Conservation (phyloP, 371 early-diverging fungal genomes). For the Gilbertella persicaria region DNA sequence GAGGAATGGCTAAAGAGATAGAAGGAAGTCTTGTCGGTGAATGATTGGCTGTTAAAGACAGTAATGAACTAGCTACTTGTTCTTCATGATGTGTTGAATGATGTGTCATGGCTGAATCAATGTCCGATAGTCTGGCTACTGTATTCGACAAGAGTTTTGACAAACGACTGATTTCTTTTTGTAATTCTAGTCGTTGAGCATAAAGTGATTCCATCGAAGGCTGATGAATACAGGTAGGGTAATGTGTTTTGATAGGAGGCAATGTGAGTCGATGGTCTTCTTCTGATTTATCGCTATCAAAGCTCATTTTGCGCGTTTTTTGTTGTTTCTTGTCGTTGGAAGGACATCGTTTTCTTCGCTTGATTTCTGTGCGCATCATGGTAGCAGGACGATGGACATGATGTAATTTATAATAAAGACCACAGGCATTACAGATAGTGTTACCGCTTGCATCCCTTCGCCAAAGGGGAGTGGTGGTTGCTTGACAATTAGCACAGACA, state of each 20-base stretch:
- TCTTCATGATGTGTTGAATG: slow-evolving; percentile 15
- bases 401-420: slow-evolving; percentile 78
- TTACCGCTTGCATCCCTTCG: slow-evolving; percentile 68
- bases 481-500: slow-evolving; percentile 72
- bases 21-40: slow-evolving; percentile 5
- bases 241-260: neutral
- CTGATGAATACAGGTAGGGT: slow-evolving; percentile 5
- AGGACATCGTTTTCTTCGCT: slow-evolving; percentile 47
- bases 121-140: slow-evolving; percentile 47
- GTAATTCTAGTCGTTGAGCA: slow-evolving; percentile 52
- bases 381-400: slow-evolving; percentile 56
- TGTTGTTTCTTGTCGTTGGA: slow-evolving; percentile 10
- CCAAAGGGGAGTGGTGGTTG: slow-evolving; percentile 82
- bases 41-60: slow-evolving; percentile 20
- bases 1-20: slow-evolving; percentile 1
- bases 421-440: slow-evolving; percentile 81
- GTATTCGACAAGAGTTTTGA: slow-evolving; percentile 53
- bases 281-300: slow-evolving; percentile 47
- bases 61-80: slow-evolving; percentile 21
- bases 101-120: slow-evolving; percentile 49
- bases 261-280: neutral
- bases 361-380: slow-evolving; percentile 61
- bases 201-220: slow-evolving; percentile 33
- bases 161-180: slow-evolving; percentile 57
- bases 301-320: slow-evolving; percentile 41